Percentiles rank a stretch among this genome's conserved stretches.
These are phyloP conservation scores for Cryptococcus sp. DNA, from an alignment of 1,284 basidiomycete species.

Conservation along the genomic window DNA sequence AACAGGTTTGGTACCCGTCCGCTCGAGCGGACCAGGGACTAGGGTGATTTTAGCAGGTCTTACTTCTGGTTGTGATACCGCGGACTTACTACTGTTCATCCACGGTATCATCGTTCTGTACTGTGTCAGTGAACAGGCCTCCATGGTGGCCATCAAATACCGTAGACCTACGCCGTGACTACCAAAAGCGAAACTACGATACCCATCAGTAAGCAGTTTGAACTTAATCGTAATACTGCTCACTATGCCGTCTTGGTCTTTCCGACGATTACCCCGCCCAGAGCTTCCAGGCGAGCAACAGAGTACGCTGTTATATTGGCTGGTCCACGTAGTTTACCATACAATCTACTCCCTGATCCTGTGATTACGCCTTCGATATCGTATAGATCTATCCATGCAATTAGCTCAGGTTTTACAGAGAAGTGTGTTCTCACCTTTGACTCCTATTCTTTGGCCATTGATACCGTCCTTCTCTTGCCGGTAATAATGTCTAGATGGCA, in stretches of 20 bases:
- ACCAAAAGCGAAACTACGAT: neutral
- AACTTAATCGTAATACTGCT: neutral
- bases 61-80: neutral
- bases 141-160: neutral
- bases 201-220: neutral
- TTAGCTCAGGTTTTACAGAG: neutral
- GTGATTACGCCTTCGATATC: conserved; percentile 27
- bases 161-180: neutral
- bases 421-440: conserved; percentile 22
- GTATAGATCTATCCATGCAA: conserved; percentile 16
- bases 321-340: conserved; percentile 10
- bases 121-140: neutral
- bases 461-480: conserved; percentile 9
- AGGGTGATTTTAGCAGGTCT: neutral
- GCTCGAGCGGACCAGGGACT: conserved; percentile 56
- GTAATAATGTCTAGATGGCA: conserved; percentile 29
- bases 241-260: conserved; percentile 56
- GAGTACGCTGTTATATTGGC: conserved; percentile 22
- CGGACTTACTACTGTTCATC: conserved; percentile 45
- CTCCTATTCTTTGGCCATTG: conserved; percentile 27
- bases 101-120: conserved; percentile 50
- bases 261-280: conserved; percentile 54
- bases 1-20: conserved; percentile 52
- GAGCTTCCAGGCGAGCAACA: conserved; percentile 50
- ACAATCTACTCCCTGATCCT: conserved; percentile 19